These are phyloP conservation scores for Penicillium tannophilum DNA, from an alignment of 495 filamentous ascomycete genomes.

Conservation along the genomic window DNA sequence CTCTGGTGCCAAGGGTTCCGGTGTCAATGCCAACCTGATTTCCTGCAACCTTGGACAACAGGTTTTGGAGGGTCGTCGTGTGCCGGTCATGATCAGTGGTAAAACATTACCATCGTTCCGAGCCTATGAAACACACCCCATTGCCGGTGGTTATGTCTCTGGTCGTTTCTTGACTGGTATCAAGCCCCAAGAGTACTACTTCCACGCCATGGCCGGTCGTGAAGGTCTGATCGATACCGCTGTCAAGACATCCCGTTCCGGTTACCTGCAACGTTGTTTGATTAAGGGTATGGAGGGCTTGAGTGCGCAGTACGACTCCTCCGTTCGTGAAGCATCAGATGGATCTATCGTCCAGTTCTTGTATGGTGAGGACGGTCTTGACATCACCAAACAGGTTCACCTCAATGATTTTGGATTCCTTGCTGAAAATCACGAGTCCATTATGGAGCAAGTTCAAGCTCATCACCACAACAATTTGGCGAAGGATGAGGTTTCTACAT, in stretches of 20 bases:
- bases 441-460: slow-evolving; percentile 56
- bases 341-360: slow-evolving; percentile 93
- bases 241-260: slow-evolving; percentile 95
- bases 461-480: slow-evolving; percentile 52
- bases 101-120: slow-evolving; percentile 95
- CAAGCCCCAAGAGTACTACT: slow-evolving; percentile 96
- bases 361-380: slow-evolving; percentile 94
- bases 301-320: slow-evolving; percentile 87
- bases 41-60: slow-evolving; percentile 98
- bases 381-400: slow-evolving; percentile 92
- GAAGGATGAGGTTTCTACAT: slow-evolving; percentile 48
- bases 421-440: slow-evolving; percentile 69
- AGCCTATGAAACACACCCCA: slow-evolving; percentile 83
- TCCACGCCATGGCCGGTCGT: slow-evolving; percentile 99
- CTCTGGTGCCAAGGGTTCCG: slow-evolving; percentile 90
- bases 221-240: slow-evolving; percentile 99
- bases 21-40: slow-evolving; percentile 95
- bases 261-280: slow-evolving; percentile 95
- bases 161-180: slow-evolving; percentile 98
- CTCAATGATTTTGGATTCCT: slow-evolving; percentile 89
- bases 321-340: slow-evolving; percentile 84
- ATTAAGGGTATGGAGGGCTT: slow-evolving; percentile 99
- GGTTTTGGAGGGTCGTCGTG: slow-evolving; percentile 89
- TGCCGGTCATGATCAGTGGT: slow-evolving; percentile 96
- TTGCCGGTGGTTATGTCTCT: slow-evolving; percentile 92